phyloP scores from a whole-genome alignment of 805 yeast species.

The Candida taoyuanica region DNA sequence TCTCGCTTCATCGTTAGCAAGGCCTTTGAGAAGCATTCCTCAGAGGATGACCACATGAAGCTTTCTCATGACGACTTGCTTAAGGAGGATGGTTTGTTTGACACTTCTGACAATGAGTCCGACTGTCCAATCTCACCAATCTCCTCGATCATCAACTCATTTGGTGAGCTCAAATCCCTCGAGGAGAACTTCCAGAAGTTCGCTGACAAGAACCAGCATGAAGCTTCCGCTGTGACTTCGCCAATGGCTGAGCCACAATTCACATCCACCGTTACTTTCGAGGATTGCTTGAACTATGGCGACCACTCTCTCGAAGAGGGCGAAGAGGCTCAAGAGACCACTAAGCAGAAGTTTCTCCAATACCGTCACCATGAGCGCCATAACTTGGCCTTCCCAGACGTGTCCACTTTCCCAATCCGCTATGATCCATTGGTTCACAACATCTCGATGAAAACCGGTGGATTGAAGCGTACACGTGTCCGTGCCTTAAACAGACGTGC shows the following conservation, averaged over 20 bases:
- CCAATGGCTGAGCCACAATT: not conserved
- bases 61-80: slow-evolving; percentile 10
- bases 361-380: slow-evolving; percentile 29
- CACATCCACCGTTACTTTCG: slow-evolving; percentile 8
- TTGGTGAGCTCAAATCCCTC: slow-evolving; percentile 23
- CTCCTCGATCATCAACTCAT: slow-evolving; percentile 11
- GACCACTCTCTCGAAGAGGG: slow-evolving; percentile 7
- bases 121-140: slow-evolving; percentile 15
- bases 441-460: slow-evolving; percentile 5
- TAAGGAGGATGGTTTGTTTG: slow-evolving; percentile 16
- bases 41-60: slow-evolving; percentile 16
- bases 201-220: slow-evolving; percentile 21
- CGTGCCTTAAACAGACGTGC: slow-evolving; percentile 29
- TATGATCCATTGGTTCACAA: slow-evolving; percentile 20
- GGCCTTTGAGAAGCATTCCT: slow-evolving; percentile 18
- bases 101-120: slow-evolving; percentile 18
- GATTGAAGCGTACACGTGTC: slow-evolving; percentile 7
- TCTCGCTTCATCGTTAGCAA: slow-evolving; percentile 15
- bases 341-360: slow-evolving; percentile 19
- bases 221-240: slow-evolving; percentile 1
- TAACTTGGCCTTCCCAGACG: slow-evolving; percentile 28
- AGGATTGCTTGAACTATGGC: slow-evolving; percentile 18
- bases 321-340: slow-evolving; percentile 2
- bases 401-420: slow-evolving; percentile 27
- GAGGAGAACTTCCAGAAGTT: slow-evolving; percentile 28